Conservation (phyloP, 225 moss, liverwort and hornwort genomes). For the Anthoceros angustus region DNA sequence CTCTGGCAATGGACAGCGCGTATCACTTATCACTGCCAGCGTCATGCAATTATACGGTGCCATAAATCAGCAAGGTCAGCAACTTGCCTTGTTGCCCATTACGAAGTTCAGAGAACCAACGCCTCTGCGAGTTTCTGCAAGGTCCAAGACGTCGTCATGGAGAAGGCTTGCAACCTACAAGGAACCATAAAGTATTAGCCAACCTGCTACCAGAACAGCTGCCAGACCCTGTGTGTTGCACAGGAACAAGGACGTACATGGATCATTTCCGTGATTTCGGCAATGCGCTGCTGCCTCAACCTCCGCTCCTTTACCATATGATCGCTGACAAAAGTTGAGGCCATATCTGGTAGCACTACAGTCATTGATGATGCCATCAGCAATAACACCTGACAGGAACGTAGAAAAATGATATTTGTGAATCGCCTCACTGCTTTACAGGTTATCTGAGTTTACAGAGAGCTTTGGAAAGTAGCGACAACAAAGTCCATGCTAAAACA, state of each 20-base stretch:
- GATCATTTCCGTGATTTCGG: conserved; percentile 89
- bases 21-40: no score
- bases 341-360: conserved; percentile 7
- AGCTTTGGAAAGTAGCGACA: no score
- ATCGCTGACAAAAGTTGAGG: conserved; percentile 7
- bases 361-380: conserved; percentile 69
- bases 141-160: conserved; percentile 86
- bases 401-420: background rate
- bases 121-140: conserved; percentile 66
- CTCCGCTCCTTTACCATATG: conserved; percentile 24
- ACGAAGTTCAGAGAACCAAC: conserved; percentile 65
- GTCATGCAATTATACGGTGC: no score
- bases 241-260: conserved; percentile 35
- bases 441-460: background rate
- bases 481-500: background rate
- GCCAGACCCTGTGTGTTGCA: background rate
- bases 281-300: conserved; percentile 48
- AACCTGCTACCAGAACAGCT: background rate
- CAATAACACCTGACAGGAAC: conserved; percentile 42
- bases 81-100: conserved; percentile 71
- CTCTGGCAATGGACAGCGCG: no score
- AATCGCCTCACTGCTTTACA: background rate
- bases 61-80: background rate
- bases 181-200: background rate
- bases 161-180: conserved; percentile 76